Evolutionary conservation across 495 filamentous ascomycete genomes (phyloP).

Genomic region (Aspergillus steynii): DNA sequence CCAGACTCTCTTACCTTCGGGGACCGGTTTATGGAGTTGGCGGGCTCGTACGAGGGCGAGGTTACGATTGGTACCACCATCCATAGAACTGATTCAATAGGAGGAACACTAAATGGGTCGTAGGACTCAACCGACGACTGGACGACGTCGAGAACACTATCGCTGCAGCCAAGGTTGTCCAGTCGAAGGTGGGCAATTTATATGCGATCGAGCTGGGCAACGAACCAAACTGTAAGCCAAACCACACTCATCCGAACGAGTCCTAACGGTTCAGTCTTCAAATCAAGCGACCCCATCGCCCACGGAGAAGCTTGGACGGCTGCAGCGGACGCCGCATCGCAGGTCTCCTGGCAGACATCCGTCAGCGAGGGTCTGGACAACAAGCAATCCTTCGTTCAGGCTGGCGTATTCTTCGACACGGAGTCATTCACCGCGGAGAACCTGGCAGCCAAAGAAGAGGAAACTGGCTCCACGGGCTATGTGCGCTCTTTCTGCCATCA

Average conservation of each 20-base stretch:
- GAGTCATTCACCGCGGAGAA: slow-evolving; percentile 52
- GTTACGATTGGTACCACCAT: slow-evolving; percentile 22
- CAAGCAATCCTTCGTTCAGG: slow-evolving; percentile 49
- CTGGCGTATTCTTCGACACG: slow-evolving; percentile 57
- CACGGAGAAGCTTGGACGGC: slow-evolving; percentile 53
- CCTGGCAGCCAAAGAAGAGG: slow-evolving; percentile 50
- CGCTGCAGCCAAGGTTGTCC: slow-evolving; percentile 50
- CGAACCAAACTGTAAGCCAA: slow-evolving; percentile 56
- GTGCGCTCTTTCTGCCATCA: slow-evolving; percentile 58
- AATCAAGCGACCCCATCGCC: slow-evolving; percentile 49
- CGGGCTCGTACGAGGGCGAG: slow-evolving; percentile 50
- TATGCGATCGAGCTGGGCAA: slow-evolving; percentile 62
- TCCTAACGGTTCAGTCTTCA: slow-evolving; percentile 12
- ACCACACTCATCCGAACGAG: background rate
- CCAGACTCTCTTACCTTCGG: slow-evolving; percentile 57
- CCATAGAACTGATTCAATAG: background rate
- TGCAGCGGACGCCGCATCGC: slow-evolving; percentile 51
- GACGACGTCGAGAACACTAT: slow-evolving; percentile 58
- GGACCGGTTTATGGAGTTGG: slow-evolving; percentile 54
- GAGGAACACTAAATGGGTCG: slow-evolving; percentile 21
- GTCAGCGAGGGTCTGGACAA: slow-evolving; percentile 49
- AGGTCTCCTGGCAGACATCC: slow-evolving; percentile 53
- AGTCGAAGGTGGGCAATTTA: slow-evolving; percentile 47
- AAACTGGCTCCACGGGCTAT: slow-evolving; percentile 39
- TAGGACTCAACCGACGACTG: slow-evolving; percentile 59